Percentiles rank a stretch among this genome's conserved stretches.
These are phyloP conservation scores for Chaetomium sp. DNA, from an alignment of 2,329 filamentous ascomycete genomes.

Conservation along the genomic window DNA sequence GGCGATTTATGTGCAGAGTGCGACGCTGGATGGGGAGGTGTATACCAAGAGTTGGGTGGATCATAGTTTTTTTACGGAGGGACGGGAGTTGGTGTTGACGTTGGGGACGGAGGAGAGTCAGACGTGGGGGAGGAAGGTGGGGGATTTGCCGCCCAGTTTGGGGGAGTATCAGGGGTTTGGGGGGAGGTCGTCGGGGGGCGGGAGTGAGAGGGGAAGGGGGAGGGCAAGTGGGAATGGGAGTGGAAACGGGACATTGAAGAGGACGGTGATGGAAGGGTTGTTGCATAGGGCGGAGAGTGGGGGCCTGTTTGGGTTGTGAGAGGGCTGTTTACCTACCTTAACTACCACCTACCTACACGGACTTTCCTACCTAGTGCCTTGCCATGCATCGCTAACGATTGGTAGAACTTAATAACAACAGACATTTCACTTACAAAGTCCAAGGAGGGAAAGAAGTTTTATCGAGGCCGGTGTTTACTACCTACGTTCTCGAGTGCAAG, in stretches of 20 bases:
- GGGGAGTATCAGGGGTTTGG: conserved; percentile 32
- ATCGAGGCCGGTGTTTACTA: too few relatives aligned
- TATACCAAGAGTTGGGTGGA: conserved; percentile 62
- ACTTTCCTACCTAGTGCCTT: too few relatives aligned
- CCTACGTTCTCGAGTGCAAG: too few relatives aligned
- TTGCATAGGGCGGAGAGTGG: background rate
- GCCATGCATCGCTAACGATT: too few relatives aligned
- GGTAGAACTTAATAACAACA: too few relatives aligned
- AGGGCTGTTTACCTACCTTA: too few relatives aligned
- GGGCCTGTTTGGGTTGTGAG: background rate
- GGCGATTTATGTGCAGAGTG: conserved; percentile 59
- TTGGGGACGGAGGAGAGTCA: conserved; percentile 54
- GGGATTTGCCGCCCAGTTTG: conserved; percentile 57
- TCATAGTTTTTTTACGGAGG: conserved; percentile 61
- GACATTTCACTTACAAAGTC: too few relatives aligned
- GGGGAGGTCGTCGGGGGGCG: background rate
- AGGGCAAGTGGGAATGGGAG: background rate
- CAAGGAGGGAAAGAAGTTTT: too few relatives aligned
- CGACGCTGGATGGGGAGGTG: conserved; percentile 51
- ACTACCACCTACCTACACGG: too few relatives aligned
- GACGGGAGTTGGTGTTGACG: conserved; percentile 56
- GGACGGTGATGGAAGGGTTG: background rate
- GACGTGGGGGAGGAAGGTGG: conserved; percentile 51
- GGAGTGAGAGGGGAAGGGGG: conserved; percentile 1
- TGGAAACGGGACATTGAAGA: too few relatives aligned